A percentile compares a stretch with the other conserved stretches of the same genome.
phyloP scores from a whole-genome alignment of 768 basidiomycete species.

The Pleurotus pulmonarius region DNA sequence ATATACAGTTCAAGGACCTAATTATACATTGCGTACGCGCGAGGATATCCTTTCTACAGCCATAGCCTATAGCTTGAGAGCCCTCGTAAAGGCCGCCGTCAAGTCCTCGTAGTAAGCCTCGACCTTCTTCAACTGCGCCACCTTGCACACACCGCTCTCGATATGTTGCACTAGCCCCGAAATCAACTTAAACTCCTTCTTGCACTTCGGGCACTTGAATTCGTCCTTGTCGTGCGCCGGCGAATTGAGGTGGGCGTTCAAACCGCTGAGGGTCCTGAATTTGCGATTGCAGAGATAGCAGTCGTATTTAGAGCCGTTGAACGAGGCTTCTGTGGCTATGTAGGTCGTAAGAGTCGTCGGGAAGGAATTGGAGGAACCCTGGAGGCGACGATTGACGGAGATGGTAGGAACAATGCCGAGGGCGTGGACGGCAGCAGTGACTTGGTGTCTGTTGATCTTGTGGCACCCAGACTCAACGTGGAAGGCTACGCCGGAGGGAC shows the following conservation, averaged over 20 bases:
- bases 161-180: constrained; percentile 42
- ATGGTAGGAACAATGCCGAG: constrained; percentile 31
- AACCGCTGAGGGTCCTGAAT: constrained; percentile 23
- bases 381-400: constrained; percentile 26
- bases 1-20: no score
- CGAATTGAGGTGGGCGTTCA: constrained; percentile 34
- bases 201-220: constrained; percentile 42
- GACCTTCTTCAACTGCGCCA: constrained; percentile 27
- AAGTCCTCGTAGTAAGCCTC: constrained; percentile 22
- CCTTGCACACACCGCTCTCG: constrained; percentile 35
- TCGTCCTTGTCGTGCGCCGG: constrained; percentile 33
- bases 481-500: constrained; percentile 29
- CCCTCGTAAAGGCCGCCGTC: constrained; percentile 21
- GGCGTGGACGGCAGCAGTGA: constrained; percentile 29
- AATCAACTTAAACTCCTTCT: constrained; percentile 27
- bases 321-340: constrained; percentile 30
- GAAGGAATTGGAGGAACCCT: constrained; percentile 5
- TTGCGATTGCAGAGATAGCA: constrained; percentile 36
- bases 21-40: no score
- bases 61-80: constrained; percentile 10
- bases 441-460: constrained; percentile 30
- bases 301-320: constrained; percentile 36
- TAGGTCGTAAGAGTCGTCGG: constrained; percentile 16
- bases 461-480: constrained; percentile 41
- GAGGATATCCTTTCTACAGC: no score